phyloP scores from a whole-genome alignment of 2,329 filamentous ascomycete species.

The Torrubiella hemipterigena region DNA sequence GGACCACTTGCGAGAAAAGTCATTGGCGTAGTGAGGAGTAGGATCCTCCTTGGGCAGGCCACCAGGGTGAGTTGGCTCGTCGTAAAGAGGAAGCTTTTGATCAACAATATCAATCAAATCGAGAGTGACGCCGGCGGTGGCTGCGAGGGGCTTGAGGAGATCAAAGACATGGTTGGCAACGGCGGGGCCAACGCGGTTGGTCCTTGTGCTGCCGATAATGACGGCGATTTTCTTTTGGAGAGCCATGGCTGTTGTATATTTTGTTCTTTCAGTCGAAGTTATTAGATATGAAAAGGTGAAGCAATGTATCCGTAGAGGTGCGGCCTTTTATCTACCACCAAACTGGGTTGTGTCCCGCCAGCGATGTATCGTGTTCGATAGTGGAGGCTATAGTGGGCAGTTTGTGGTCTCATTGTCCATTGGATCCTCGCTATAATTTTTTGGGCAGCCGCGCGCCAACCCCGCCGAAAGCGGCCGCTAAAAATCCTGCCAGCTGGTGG shows the following conservation, averaged over 20 bases:
- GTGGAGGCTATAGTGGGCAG: no score
- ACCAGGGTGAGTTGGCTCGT: constrained; percentile 23
- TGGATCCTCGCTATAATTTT: no score
- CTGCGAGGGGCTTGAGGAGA: constrained; percentile 13
- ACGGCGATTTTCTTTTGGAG: constrained; percentile 16
- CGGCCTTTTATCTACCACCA: no score
- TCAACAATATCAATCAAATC: constrained; percentile 19
- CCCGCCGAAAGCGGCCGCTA: no score
- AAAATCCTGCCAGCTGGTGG: no score
- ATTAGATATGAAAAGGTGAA: no score
- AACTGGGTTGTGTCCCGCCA: no score
- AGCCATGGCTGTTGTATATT: constrained; percentile 1
- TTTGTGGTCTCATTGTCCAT: no score
- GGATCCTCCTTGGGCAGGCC: constrained; percentile 18
- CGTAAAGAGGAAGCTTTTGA: constrained; percentile 28
- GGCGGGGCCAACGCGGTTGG: constrained; percentile 16
- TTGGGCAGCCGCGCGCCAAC: no score
- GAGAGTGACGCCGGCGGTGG: constrained; percentile 10
- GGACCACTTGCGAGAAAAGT: constrained; percentile 26
- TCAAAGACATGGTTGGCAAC: constrained; percentile 18
- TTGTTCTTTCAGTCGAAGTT: no score
- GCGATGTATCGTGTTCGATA: no score
- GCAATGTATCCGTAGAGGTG: no score
- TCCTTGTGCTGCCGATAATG: constrained; percentile 21
- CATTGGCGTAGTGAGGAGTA: constrained; percentile 18